phyloP scores from a whole-genome alignment of 2,329 filamentous ascomycete species.

The Penicillium hesseltinei region DNA sequence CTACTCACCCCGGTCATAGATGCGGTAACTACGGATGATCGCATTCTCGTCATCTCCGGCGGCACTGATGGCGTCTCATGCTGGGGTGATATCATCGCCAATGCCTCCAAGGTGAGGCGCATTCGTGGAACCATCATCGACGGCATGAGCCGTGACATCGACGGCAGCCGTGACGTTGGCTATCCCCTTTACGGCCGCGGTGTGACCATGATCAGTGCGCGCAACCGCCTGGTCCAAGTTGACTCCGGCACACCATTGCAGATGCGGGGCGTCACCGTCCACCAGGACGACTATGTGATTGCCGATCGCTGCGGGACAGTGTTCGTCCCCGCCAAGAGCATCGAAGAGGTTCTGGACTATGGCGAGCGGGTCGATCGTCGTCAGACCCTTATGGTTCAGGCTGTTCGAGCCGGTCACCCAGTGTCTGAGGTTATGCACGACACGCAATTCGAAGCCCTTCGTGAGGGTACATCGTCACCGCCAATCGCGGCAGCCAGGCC shows the following conservation, averaged over 20 bases:
- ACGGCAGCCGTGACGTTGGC: constrained; percentile 32
- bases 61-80: constrained; percentile 22
- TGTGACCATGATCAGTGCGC: constrained; percentile 35
- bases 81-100: constrained; percentile 26
- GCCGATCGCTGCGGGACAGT: constrained; percentile 22
- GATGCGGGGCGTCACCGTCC: constrained; percentile 16
- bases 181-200: constrained; percentile 38
- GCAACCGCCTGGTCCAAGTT: constrained; percentile 32
- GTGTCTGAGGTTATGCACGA: constrained; percentile 25
- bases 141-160: constrained; percentile 35
- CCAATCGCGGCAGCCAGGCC: neutral
- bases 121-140: constrained; percentile 36
- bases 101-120: constrained; percentile 21
- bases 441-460: constrained; percentile 20
- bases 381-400: constrained; percentile 21
- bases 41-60: constrained; percentile 23
- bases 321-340: constrained; percentile 14
- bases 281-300: constrained; percentile 23
- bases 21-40: constrained; percentile 18
- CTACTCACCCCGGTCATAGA: constrained; percentile 21
- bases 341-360: constrained; percentile 18
- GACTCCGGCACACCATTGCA: constrained; percentile 30
- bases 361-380: constrained; percentile 15
- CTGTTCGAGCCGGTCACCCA: constrained; percentile 15
- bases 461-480: neutral